Evolutionary conservation across 192 early-diverging fungal genomes (phyloP).

Genomic region (Entomortierella beljakovae): DNA sequence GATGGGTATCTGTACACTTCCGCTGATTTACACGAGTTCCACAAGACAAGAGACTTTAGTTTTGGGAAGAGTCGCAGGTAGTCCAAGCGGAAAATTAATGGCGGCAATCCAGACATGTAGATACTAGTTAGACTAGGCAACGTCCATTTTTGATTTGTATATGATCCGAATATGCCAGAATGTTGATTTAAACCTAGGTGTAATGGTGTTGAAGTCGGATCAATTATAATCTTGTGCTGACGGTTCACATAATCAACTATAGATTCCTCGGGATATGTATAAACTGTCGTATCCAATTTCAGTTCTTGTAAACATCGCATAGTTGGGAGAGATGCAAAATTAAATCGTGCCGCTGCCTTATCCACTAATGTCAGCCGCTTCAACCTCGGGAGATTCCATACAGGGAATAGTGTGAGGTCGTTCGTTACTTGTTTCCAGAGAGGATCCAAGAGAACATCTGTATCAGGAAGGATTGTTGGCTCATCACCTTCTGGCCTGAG

Average conservation of each 20-base stretch:
- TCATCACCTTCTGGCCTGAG: background rate
- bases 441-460: background rate
- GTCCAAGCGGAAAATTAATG: slow-evolving; percentile 12
- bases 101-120: slow-evolving; percentile 4
- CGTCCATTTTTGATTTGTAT: slow-evolving; percentile 7
- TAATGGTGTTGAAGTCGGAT: background rate
- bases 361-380: too few species aligned
- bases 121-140: slow-evolving; percentile 7
- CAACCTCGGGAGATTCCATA: slow-evolving; percentile 4
- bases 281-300: background rate
- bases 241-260: background rate
- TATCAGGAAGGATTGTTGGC: too few species aligned
- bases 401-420: background rate
- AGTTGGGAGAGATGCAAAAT: too few species aligned
- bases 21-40: background rate
- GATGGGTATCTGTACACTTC: too few species aligned
- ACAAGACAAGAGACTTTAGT: background rate
- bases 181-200: background rate
- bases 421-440: background rate
- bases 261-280: background rate
- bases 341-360: background rate
- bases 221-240: background rate
- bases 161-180: background rate
- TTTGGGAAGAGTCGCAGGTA: slow-evolving; percentile 16
- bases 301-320: background rate